Percentiles rank a stretch among this genome's conserved stretches.
These are phyloP conservation scores for Termitomyces heimii DNA, from an alignment of 768 basidiomycete genomes.

Conservation along the genomic window DNA sequence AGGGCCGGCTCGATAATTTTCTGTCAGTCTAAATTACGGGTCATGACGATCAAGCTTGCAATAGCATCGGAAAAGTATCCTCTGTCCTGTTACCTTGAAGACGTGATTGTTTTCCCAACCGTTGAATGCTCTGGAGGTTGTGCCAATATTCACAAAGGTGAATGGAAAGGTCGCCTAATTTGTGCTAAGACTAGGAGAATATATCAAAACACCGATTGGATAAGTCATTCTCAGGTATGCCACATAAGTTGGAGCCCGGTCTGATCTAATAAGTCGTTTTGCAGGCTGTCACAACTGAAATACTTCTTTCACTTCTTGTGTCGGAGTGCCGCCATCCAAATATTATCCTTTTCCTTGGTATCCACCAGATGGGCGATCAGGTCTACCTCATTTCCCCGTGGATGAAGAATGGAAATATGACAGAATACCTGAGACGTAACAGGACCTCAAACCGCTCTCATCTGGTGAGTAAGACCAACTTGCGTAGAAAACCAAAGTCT, in stretches of 20 bases:
- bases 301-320: neutral
- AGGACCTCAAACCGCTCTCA: neutral
- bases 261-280: neutral
- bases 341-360: neutral
- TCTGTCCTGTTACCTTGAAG: neutral
- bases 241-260: neutral
- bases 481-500: neutral
- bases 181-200: neutral
- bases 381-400: constrained; percentile 2
- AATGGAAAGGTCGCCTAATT: neutral
- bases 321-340: neutral
- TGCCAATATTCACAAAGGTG: neutral
- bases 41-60: neutral
- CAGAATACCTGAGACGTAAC: neutral
- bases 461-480: neutral
- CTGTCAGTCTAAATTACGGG: neutral
- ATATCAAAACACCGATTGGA: neutral
- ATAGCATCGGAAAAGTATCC: neutral
- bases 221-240: neutral
- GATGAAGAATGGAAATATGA: constrained; percentile 3
- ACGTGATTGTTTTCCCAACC: neutral
- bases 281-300: neutral
- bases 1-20: neutral
- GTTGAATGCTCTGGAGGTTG: neutral
- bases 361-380: neutral